Conservation (phyloP, 2,329 filamentous ascomycete genomes). For the Drechslerella dactyloides region DNA sequence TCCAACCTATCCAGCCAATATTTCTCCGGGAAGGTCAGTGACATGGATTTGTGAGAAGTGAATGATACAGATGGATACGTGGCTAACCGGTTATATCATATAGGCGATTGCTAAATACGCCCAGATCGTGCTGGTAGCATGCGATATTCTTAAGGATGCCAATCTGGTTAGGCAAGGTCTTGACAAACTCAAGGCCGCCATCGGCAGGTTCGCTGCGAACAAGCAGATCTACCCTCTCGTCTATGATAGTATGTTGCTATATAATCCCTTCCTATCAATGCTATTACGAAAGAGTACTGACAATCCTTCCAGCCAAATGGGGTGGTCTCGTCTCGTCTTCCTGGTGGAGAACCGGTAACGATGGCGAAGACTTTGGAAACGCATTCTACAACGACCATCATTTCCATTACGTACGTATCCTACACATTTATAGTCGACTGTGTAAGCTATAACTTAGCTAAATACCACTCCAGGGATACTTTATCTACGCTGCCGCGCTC, state of each 20-base stretch:
- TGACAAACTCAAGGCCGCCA: conserved; percentile 69
- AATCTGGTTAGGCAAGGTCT: conserved; percentile 67
- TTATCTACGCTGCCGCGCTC: conserved; percentile 82
- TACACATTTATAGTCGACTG: conserved; percentile 56
- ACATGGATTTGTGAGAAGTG: too few relatives aligned
- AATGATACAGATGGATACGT: too few relatives aligned
- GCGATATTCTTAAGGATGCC: conserved; percentile 68
- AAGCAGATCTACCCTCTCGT: conserved; percentile 71
- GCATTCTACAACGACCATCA: conserved; percentile 80
- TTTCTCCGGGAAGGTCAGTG: conserved; percentile 79
- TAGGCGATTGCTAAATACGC: conserved; percentile 78
- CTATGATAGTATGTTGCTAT: conserved; percentile 65
- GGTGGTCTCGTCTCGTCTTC: conserved; percentile 80
- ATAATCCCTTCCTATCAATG: not conserved
- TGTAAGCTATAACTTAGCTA: conserved; percentile 69
- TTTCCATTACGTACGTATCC: conserved; percentile 67
- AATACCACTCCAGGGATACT: conserved; percentile 68
- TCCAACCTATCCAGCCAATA: conserved; percentile 87
- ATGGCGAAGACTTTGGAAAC: conserved; percentile 85
- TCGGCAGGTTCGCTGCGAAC: conserved; percentile 71
- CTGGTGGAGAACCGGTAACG: conserved; percentile 72
- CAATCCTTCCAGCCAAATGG: conserved; percentile 66
- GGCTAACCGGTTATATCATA: conserved; percentile 47
- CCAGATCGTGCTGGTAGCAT: conserved; percentile 69
- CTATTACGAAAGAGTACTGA: conserved; percentile 14